Base-by-base conservation (phyloP, 2,329 filamentous ascomycete species). In the Fusarium aywerte region DNA sequence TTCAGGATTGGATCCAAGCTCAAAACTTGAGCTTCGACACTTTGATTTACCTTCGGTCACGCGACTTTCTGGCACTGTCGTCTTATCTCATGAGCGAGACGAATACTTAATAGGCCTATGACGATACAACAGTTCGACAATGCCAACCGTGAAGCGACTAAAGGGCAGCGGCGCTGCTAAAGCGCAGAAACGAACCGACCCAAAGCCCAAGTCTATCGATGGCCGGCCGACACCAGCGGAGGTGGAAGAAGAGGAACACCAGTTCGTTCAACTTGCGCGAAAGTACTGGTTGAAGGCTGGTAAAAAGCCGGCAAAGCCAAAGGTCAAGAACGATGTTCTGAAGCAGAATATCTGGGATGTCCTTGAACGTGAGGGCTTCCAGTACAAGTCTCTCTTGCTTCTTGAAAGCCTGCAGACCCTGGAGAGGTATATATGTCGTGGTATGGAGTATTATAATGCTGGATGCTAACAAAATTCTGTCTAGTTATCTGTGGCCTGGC, bases 371-470 rank as follows among this genome's bases (percentile, higher is more conserved):
- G 91, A 93, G 54, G 85, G 87, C 55, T 98, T 97, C 75, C 84
- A 87, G 32, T 88, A 90, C 77, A 90, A 89, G 76, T 91, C 91
- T 7, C 84, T 99, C 21, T 82, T 97, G 67, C 86, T 92, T 25
- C 84, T 99, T 55, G 96, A 99, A 80, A 95, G 93, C 71, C 80
- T 98, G 72, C 96, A 97, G 81, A 89, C 94, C 39, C 80, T 99
- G 60, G 96, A 99, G 78, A 91, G 86, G 90, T 92, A 80, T 23
- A 59, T 16, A 9, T 42, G 42, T 27, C 13, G 10, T 23, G 4
- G 21, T 7, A 5, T 15, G 35, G 15, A n/a, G 13, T 5, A 25
- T 7, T n/a, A 12, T 21, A 11, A 20, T 80, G 7, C 13, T 7
- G 16, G n/a, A 31, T n/a, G 42, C 76, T 79, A 58, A 79, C 65